Base-by-base conservation (phyloP, 305 asterid genomes). In the Petunia hybrid region DNA sequence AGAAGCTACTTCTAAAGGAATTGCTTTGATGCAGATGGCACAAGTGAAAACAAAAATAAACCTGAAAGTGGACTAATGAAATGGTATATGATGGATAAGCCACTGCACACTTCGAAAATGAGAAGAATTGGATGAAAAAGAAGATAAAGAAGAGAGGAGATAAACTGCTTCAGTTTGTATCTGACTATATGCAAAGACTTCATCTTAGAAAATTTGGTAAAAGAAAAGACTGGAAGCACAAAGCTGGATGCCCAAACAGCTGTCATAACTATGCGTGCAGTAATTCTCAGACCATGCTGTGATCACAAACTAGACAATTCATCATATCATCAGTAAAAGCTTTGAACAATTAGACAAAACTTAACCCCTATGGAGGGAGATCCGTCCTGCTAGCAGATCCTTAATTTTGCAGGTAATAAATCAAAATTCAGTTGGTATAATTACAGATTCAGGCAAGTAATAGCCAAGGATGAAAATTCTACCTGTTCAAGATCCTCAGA, bases 401-500 rank as follows among this genome's bases (percentile, higher is more conserved):
- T 48, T 48, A 40, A 79, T 73, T 4, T 79, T 48, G 10, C 59
- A 77, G 74, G 83, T 65, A 63, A 59, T 62, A 85, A 83, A 74
- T 35, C 82, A 76, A 66, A 56, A 60, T 83, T 57, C 79, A 42
- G 41, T 36, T 74, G 48, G 79, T 56, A 75, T n/a, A 75, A 39
- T 56, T 53, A 4, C 65, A 75, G 79, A 70, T 70, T 55, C 46
- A 75, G 79, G 38, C 48, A 75, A 55, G 48, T 75, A 40, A 46
- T 3, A 10, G 31, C n/a, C 68, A 83, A 79, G 74, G 53, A 85
- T 57, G 64, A 84, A 48, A 84, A 82, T 78, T 60, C 77, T 80
- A 93, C 97, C 97, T 89, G 88, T 89, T 93, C 94, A 81, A 90
- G 90, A 68, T 93, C 97, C 83, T 93, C 97, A 57, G 92, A 83